Evolutionary conservation across 2,329 filamentous ascomycete genomes (phyloP), one percentile per base, ranked within the genome.

Genomic region (Diaporthe velutina): DNA sequence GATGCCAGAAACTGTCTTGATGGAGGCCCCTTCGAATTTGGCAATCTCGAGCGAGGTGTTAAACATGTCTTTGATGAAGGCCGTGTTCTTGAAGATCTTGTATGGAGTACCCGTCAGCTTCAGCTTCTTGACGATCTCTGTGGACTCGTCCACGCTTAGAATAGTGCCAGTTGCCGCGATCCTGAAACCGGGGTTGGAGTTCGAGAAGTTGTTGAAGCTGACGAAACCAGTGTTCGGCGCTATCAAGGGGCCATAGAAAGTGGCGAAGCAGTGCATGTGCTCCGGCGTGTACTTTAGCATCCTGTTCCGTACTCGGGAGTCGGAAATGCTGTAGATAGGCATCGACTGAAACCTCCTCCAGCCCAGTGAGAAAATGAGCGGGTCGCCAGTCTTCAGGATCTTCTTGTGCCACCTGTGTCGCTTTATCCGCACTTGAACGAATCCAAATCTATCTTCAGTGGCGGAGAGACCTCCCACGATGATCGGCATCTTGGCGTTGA

Each of bases 251-350:
- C 96, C 97, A 81, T 98, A 98, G 84, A 98, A 95, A 68, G 96
- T 98, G 54, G 91, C 97, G 82, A 98, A 98, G 86, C 97, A 99
- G 86, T 98, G 97, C 95, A 98, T 98, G 82, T 99, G 97, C 87
- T 99, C 97, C 0, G 97, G 97, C 0, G 96, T 98, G 84, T 99
- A 99, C 84, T 99, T 99, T 76, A 99, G 90, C 96, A 99, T 98
- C 74, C 97, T 93, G 85, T 98, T 98, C 77, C 97, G 90, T 35
- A 95, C 97, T 79, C 97, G 92, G 76, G 94, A 98, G 84, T 98
- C 97, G 33, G 95, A 97, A 74, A 97, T 98, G 85, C 94, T 97
- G 90, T 98, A 99, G 75, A 98, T 92, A 25, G 96, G 96, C 78
- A 97, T 88, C 8, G 94, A 93, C 85, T 98, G 97, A 88, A 99